Conservation (phyloP, 352 stramenopile genomes). For the Phytopythium ostracodes region DNA sequence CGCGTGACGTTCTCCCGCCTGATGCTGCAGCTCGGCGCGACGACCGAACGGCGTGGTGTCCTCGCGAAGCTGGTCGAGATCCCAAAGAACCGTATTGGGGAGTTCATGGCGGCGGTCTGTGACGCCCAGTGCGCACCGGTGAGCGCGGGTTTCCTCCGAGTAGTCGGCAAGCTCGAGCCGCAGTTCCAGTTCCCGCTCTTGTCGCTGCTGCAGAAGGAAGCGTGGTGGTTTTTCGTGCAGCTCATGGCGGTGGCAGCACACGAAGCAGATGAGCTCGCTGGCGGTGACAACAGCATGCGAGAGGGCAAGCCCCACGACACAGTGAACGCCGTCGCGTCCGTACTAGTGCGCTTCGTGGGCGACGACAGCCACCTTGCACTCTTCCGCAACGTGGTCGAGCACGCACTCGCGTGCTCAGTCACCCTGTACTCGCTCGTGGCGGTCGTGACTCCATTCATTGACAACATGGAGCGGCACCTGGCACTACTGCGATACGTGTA, state of each 20-base stretch:
- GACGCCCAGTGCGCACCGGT: conserved; percentile 19
- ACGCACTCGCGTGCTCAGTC: conserved; percentile 33
- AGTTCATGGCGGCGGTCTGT: conserved; percentile 32
- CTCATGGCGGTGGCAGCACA: conserved; percentile 21
- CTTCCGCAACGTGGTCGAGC: conserved; percentile 38
- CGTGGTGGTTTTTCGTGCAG: conserved; percentile 49
- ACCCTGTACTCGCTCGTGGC: conserved; percentile 35
- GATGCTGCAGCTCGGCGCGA: conserved; percentile 23
- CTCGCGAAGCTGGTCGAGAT: conserved; percentile 32
- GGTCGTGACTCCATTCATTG: conserved; percentile 14
- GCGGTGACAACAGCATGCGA: background rate
- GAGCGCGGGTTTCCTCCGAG: conserved; percentile 33
- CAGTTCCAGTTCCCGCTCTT: conserved; percentile 40
- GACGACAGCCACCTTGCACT: conserved; percentile 27
- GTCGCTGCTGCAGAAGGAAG: conserved; percentile 24
- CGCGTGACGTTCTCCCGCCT: conserved; percentile 30
- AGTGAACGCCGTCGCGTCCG: conserved; percentile 42
- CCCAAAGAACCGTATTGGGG: conserved; percentile 33
- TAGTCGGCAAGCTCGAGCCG: conserved; percentile 36
- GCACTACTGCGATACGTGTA: background rate
- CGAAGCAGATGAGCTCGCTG: background rate
- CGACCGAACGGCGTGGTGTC: conserved; percentile 17
- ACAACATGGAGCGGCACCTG: background rate
- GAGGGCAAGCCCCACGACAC: conserved; percentile 8
- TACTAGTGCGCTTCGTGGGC: conserved; percentile 27